These are phyloP conservation scores for Penicillium lividum DNA, from an alignment of 495 filamentous ascomycete genomes.

Conservation along the genomic window DNA sequence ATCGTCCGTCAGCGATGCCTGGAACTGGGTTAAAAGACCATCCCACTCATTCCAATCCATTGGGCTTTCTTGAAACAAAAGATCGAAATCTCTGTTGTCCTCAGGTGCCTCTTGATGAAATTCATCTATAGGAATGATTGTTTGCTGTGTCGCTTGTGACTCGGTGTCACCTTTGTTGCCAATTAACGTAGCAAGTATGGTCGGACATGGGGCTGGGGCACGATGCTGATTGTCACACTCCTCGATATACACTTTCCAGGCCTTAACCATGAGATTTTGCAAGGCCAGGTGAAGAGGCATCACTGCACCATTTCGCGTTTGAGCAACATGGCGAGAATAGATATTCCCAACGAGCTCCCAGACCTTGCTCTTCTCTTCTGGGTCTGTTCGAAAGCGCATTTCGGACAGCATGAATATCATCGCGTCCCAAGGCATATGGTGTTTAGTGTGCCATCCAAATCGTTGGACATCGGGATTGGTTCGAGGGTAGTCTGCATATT, in stretches of 20 bases:
- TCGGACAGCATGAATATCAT: constrained; percentile 45
- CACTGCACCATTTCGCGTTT: constrained; percentile 20
- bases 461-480: constrained; percentile 25
- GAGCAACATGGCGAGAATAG: constrained; percentile 27
- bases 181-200: constrained; percentile 18
- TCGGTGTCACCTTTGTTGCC: constrained; percentile 5
- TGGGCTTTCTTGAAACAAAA: constrained; percentile 20
- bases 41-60: constrained; percentile 42
- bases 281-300: constrained; percentile 37
- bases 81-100: constrained; percentile 14
- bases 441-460: constrained; percentile 39
- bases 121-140: constrained; percentile 5
- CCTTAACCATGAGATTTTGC: constrained; percentile 37
- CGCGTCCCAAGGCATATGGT: constrained; percentile 45
- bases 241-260: constrained; percentile 35
- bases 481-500: constrained; percentile 34
- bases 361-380: constrained; percentile 30
- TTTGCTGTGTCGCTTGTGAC: background rate
- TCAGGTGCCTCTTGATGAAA: constrained; percentile 13
- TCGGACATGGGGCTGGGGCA: constrained; percentile 28
- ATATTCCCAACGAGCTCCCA: constrained; percentile 37
- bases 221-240: constrained; percentile 27
- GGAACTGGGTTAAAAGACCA: constrained; percentile 34
- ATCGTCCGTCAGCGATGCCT: constrained; percentile 26
- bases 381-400: constrained; percentile 32